Evolutionary conservation across 305 asterid species (phyloP).

Genomic region (Fraxinus platypoda): DNA sequence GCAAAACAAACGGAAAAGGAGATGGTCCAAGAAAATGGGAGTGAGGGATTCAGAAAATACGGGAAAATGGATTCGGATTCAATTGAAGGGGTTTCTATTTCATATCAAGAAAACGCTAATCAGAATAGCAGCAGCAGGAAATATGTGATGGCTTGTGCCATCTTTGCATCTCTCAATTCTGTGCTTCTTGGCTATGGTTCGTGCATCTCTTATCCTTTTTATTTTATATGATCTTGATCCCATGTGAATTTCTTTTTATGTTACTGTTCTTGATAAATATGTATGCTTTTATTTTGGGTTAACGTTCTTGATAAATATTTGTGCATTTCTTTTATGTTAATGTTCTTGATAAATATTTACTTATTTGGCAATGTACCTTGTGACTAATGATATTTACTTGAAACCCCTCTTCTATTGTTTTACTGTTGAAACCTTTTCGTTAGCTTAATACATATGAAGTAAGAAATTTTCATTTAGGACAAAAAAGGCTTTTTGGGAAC

Average conservation of each 20-base stretch:
- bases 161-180: slow-evolving; percentile 64
- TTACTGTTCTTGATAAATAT: too few relatives aligned
- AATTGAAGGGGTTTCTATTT: slow-evolving; percentile 17
- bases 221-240: neutral
- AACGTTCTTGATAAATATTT: neutral
- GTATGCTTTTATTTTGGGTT: neutral
- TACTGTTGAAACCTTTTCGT: neutral
- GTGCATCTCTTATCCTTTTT: slow-evolving; percentile 7
- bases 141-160: slow-evolving; percentile 54
- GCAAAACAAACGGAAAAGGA: neutral
- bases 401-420: neutral
- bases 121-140: slow-evolving; percentile 29
- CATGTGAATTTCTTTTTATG: neutral
- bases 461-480: neutral
- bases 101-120: slow-evolving; percentile 21
- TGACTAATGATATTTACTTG: neutral
- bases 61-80: slow-evolving; percentile 30
- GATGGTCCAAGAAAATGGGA: slow-evolving; percentile 47
- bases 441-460: neutral
- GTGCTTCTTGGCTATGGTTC: slow-evolving; percentile 68
- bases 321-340: neutral
- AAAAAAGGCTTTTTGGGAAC: neutral
- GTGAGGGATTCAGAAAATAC: slow-evolving; percentile 31
- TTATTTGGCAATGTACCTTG: neutral
- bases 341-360: neutral